phyloP scores from a whole-genome alignment of 169 alveolate species.

The Eimeria nieschulzi region DNA sequence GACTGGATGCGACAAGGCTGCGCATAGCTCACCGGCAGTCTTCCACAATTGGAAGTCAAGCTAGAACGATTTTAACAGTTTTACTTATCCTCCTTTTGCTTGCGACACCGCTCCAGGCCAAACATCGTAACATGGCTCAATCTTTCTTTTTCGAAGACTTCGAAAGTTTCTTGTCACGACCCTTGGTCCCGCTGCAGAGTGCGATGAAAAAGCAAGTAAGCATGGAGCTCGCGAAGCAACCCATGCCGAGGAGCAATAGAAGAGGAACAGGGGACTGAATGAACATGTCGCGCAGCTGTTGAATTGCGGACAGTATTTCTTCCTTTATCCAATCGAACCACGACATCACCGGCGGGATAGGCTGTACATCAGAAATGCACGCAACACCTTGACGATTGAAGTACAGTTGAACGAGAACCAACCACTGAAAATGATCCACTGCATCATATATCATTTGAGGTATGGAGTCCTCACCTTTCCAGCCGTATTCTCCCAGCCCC shows the following conservation, averaged over 20 bases:
- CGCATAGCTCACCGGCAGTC: not conserved
- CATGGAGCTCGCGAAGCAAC: constrained; percentile 58
- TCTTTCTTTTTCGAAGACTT: constrained; percentile 45
- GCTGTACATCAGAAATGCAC: constrained; percentile 15
- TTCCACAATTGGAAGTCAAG: not conserved
- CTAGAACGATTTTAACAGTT: not conserved
- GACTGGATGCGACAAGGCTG: not conserved
- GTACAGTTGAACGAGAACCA: not conserved
- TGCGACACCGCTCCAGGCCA: no score
- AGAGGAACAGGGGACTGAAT: constrained; percentile 66
- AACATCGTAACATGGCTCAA: not conserved
- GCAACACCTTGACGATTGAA: not conserved
- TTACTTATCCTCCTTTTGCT: no score
- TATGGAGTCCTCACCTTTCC: constrained; percentile 40
- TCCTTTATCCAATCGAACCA: constrained; percentile 59
- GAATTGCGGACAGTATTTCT: constrained; percentile 62
- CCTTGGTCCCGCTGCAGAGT: constrained; percentile 24
- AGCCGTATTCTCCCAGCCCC: constrained; percentile 58
- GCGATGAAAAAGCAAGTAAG: constrained; percentile 56
- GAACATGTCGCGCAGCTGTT: constrained; percentile 67
- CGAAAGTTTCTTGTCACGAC: constrained; percentile 32
- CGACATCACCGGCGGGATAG: constrained; percentile 67
- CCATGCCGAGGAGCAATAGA: constrained; percentile 51
- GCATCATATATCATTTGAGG: not conserved
- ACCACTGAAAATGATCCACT: not conserved